Evolutionary conservation across 192 early-diverging fungal species (phyloP).

Genomic region (Oehlia diaphana): DNA sequence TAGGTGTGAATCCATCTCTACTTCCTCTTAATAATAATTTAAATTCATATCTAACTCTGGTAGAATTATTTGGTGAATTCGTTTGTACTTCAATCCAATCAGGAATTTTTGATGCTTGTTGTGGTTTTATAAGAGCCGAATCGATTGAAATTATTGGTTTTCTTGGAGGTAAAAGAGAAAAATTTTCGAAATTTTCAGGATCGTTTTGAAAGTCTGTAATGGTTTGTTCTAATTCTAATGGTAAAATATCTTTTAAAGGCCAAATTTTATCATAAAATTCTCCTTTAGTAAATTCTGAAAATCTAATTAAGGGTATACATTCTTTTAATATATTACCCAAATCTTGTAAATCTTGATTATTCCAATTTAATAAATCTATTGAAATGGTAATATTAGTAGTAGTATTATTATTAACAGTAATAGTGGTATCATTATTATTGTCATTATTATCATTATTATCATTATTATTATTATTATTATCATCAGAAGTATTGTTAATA

Average conservation of each 20-base stretch:
- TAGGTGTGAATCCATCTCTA: constrained; percentile 23
- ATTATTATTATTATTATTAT: background rate
- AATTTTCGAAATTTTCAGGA: background rate
- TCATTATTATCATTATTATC: background rate
- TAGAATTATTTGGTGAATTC: background rate
- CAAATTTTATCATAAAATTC: constrained; percentile 16
- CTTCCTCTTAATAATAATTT: constrained; percentile 21
- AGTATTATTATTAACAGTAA: background rate
- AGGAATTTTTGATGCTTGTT: constrained; percentile 18
- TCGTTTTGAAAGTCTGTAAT: background rate
- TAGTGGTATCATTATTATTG: background rate
- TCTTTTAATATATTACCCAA: constrained; percentile 16
- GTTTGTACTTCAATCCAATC: constrained; percentile 21
- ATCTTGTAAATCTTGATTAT: background rate
- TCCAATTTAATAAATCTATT: background rate
- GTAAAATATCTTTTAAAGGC: constrained; percentile 11
- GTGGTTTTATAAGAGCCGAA: background rate
- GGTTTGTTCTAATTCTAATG: background rate
- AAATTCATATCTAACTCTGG: constrained; percentile 10
- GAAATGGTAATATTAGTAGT: background rate
- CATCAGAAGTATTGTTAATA: background rate
- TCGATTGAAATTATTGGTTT: constrained; percentile 18
- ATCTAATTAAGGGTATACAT: constrained; percentile 20
- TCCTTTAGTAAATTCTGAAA: constrained; percentile 6
- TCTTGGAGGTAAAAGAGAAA: background rate